Conservation (phyloP, 2,329 filamentous ascomycete genomes). For the Exophiala sp. region DNA sequence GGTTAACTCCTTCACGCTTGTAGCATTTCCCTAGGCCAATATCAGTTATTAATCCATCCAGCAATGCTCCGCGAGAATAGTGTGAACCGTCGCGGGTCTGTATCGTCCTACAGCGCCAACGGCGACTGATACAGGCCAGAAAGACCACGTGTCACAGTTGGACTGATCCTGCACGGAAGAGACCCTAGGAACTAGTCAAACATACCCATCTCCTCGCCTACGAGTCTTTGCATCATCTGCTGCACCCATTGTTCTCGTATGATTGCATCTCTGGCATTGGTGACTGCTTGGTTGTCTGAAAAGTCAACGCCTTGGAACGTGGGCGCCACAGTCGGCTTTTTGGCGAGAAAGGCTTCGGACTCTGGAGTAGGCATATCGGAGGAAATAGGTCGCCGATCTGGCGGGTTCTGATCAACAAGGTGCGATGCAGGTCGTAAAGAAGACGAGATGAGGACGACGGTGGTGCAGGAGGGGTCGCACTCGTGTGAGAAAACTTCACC, state of each 20-base stretch:
- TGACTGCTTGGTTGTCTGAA: conserved; percentile 57
- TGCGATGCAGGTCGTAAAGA: neutral
- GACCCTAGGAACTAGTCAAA: conserved; percentile 29
- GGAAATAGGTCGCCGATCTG: neutral
- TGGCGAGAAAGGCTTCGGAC: conserved; percentile 57
- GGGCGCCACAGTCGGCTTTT: conserved; percentile 60
- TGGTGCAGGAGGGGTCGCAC: neutral
- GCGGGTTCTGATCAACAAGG: neutral
- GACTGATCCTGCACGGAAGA: too few species aligned
- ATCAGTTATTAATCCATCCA: conserved; percentile 21
- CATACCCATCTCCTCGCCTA: conserved; percentile 61
- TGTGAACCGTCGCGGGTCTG: conserved; percentile 44
- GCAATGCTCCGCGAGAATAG: neutral
- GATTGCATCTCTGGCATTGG: conserved; percentile 59
- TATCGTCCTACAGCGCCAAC: neutral
- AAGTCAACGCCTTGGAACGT: conserved; percentile 64
- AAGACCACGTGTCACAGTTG: neutral
- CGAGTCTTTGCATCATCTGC: conserved; percentile 62
- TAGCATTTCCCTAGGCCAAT: conserved; percentile 54
- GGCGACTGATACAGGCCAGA: neutral
- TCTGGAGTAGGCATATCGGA: conserved; percentile 58
- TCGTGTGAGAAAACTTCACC: neutral
- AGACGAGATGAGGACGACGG: neutral
- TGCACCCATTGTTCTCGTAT: conserved; percentile 64
- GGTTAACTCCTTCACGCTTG: conserved; percentile 57